phyloP scores from a whole-genome alignment of 768 basidiomycete genomes.

The Lactarius quietus region DNA sequence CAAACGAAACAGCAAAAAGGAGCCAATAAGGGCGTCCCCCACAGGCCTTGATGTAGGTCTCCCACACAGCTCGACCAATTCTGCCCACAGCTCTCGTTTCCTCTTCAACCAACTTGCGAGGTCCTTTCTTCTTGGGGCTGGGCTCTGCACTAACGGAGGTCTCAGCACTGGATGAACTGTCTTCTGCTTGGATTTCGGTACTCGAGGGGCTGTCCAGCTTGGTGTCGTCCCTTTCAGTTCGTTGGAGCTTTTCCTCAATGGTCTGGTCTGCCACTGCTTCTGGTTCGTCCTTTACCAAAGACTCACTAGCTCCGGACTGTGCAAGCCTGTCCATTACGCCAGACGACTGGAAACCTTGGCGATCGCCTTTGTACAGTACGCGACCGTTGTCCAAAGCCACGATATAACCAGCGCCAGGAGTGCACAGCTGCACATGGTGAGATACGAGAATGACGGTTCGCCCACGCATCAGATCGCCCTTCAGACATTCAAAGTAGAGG shows the following conservation, averaged over 20 bases:
- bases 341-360: slow-evolving; percentile 62
- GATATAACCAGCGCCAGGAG: slow-evolving; percentile 74
- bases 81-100: slow-evolving; percentile 49
- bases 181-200: slow-evolving; percentile 35
- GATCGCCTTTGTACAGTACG: slow-evolving; percentile 68
- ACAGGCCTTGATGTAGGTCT: slow-evolving; percentile 40
- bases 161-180: slow-evolving; percentile 41
- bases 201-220: slow-evolving; percentile 34
- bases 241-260: slow-evolving; percentile 22
- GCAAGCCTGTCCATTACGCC: slow-evolving; percentile 63
- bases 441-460: slow-evolving; percentile 89
- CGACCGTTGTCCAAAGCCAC: slow-evolving; percentile 81
- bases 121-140: slow-evolving; percentile 46
- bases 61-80: slow-evolving; percentile 46
- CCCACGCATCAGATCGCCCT: slow-evolving; percentile 71
- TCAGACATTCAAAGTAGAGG: slow-evolving; percentile 74
- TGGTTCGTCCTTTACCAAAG: slow-evolving; percentile 34
- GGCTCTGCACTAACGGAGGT: slow-evolving; percentile 33
- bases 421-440: slow-evolving; percentile 89
- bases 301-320: slow-evolving; percentile 47
- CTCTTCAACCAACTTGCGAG: slow-evolving; percentile 79
- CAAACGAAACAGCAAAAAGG: slow-evolving; percentile 35
- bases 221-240: slow-evolving; percentile 26
- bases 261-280: slow-evolving; percentile 36
- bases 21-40: slow-evolving; percentile 41